Evolutionary conservation across 1,284 basidiomycete genomes (phyloP).

Genomic region (Naganishia albida): DNA sequence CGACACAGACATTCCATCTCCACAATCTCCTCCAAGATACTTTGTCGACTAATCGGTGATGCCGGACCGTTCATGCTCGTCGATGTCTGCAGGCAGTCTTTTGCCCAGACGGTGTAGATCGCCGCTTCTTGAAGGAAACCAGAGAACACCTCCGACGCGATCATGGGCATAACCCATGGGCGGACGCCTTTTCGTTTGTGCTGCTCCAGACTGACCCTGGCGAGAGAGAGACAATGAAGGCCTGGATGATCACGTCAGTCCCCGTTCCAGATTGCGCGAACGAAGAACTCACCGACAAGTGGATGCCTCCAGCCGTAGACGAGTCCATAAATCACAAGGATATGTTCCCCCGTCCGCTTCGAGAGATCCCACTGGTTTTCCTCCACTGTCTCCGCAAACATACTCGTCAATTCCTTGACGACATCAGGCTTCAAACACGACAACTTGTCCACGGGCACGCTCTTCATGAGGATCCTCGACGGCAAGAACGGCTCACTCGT

Average conservation of each 20-base stretch:
- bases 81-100: neutral
- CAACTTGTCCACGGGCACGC: conserved; percentile 6
- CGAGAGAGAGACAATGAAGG: conserved; percentile 18
- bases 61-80: conserved; percentile 11
- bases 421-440: conserved; percentile 25
- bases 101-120: conserved; percentile 12
- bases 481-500: conserved; percentile 20
- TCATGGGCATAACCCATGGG: neutral
- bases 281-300: conserved; percentile 28
- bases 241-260: neutral
- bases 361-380: conserved; percentile 23
- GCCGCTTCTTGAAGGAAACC: conserved; percentile 8
- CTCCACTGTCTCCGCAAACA: conserved; percentile 19
- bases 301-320: conserved; percentile 34
- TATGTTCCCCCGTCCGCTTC: conserved; percentile 21
- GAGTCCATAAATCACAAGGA: conserved; percentile 29
- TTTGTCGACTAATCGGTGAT: neutral
- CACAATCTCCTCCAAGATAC: neutral
- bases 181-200: neutral
- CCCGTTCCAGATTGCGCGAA: neutral
- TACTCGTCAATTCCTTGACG: conserved; percentile 25
- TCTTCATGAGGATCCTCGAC: conserved; percentile 3
- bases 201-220: neutral
- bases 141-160: neutral
- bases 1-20: neutral